phyloP scores from a whole-genome alignment of 768 basidiomycete genomes.

The Pilatotrama ljubarskyi region DNA sequence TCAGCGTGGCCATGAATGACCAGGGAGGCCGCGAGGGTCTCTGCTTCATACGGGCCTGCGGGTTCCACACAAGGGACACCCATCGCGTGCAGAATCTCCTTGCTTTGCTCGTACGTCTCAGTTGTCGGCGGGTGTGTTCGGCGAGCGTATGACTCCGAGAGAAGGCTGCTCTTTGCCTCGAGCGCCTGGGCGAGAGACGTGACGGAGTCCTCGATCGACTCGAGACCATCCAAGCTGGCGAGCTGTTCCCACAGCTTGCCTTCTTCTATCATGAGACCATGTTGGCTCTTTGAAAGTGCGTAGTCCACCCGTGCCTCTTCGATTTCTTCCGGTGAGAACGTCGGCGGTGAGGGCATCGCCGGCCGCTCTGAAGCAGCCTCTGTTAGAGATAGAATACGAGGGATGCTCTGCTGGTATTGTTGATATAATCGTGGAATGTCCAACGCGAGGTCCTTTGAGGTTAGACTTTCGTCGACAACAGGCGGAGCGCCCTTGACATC shows the following conservation, averaged over 20 bases:
- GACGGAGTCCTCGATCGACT: slow-evolving; percentile 22
- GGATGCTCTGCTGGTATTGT: slow-evolving; percentile 27
- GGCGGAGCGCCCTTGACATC: not conserved
- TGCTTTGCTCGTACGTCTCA: slow-evolving; percentile 69
- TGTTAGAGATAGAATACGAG: slow-evolving; percentile 17
- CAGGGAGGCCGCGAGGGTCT: slow-evolving; percentile 80
- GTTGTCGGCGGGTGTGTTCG: slow-evolving; percentile 61
- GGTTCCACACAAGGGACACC: slow-evolving; percentile 79
- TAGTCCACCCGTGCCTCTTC: slow-evolving; percentile 43
- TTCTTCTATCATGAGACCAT: slow-evolving; percentile 60
- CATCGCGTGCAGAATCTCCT: slow-evolving; percentile 71
- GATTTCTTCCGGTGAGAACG: slow-evolving; percentile 19
- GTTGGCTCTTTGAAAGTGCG: slow-evolving; percentile 62
- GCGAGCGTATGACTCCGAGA: slow-evolving; percentile 67
- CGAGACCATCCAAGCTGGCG: slow-evolving; percentile 21
- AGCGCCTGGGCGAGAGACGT: slow-evolving; percentile 34
- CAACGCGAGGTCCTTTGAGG: slow-evolving; percentile 28
- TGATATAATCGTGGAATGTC: slow-evolving; percentile 48
- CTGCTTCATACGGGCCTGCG: slow-evolving; percentile 74
- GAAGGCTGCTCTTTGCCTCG: slow-evolving; percentile 49
- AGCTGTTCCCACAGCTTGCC: slow-evolving; percentile 58
- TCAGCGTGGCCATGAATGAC: slow-evolving; percentile 77
- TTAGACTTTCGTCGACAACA: not conserved
- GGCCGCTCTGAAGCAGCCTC: not conserved
- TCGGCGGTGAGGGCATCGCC: not conserved